Conservation (phyloP, 139 green algal species). For the Haematococcus sp. region DNA sequence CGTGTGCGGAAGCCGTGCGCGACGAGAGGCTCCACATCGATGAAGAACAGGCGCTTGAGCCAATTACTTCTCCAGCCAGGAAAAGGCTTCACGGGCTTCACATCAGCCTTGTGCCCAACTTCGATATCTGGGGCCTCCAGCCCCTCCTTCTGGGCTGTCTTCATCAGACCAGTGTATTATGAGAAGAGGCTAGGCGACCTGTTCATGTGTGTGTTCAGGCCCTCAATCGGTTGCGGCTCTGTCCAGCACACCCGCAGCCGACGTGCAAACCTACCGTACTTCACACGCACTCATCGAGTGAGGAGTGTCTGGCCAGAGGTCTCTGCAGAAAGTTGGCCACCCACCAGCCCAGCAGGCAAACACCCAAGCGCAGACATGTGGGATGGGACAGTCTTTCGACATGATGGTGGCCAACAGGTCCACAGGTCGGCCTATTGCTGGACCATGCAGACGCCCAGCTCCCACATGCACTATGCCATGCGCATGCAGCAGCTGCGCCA, state of each 20-base stretch:
- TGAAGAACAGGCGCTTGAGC: constrained; percentile 12
- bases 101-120: not conserved
- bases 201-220: not conserved
- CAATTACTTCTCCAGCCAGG: not conserved
- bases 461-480: too few relatives aligned
- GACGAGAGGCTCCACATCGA: constrained; percentile 27
- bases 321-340: too few relatives aligned
- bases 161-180: not conserved
- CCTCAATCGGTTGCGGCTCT: not conserved
- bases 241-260: not conserved
- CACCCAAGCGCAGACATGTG: too few relatives aligned
- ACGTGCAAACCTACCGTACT: not conserved
- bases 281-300: too few relatives aligned
- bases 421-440: too few relatives aligned
- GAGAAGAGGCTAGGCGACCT: not conserved
- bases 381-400: too few relatives aligned
- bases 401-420: too few relatives aligned
- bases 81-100: not conserved
- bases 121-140: too few relatives aligned
- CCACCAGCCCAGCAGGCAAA: too few relatives aligned
- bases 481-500: too few relatives aligned
- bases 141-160: not conserved
- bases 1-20: constrained; percentile 17
- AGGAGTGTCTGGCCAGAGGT: too few relatives aligned
- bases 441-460: too few relatives aligned